Conservation (phyloP, 129 eudicot species). For the Tagetes erecta region DNA sequence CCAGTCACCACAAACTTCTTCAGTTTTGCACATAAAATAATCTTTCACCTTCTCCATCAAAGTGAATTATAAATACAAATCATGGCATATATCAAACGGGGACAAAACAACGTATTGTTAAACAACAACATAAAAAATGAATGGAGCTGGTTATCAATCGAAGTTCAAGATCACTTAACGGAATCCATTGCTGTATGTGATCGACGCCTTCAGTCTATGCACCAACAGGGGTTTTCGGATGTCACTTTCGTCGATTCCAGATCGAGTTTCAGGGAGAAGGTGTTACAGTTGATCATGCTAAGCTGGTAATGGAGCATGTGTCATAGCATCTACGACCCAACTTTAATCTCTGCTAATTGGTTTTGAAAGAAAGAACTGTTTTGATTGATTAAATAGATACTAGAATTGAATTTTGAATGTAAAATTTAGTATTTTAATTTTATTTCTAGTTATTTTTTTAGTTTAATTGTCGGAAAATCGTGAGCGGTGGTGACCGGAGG, state of each 20-base stretch:
- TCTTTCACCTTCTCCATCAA: neutral
- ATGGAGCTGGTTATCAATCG: conserved; percentile 56
- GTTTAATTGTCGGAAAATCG: too few relatives aligned
- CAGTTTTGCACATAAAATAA: neutral
- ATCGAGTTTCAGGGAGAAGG: conserved; percentile 65
- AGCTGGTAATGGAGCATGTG: conserved; percentile 43
- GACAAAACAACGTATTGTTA: neutral
- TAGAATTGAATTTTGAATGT: too few relatives aligned
- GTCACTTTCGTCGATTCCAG: conserved; percentile 65
- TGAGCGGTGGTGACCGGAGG: too few relatives aligned
- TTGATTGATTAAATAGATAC: too few relatives aligned
- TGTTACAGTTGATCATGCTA: conserved; percentile 45
- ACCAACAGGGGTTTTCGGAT: conserved; percentile 40
- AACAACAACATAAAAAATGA: conserved; percentile 23
- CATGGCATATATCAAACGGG: neutral
- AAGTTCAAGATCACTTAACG: conserved; percentile 70
- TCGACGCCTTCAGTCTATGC: conserved; percentile 50
- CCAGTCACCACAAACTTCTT: too few relatives aligned
- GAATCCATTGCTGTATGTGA: conserved; percentile 70
- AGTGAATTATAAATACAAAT: neutral
- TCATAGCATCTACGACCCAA: conserved; percentile 43
- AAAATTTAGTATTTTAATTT: too few relatives aligned
- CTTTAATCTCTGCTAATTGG: conserved; percentile 31
- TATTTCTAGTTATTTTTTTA: too few relatives aligned
- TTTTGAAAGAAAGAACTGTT: too few relatives aligned